Conservation (phyloP, 495 filamentous ascomycete species). For the Jackrogersella multiformis region DNA sequence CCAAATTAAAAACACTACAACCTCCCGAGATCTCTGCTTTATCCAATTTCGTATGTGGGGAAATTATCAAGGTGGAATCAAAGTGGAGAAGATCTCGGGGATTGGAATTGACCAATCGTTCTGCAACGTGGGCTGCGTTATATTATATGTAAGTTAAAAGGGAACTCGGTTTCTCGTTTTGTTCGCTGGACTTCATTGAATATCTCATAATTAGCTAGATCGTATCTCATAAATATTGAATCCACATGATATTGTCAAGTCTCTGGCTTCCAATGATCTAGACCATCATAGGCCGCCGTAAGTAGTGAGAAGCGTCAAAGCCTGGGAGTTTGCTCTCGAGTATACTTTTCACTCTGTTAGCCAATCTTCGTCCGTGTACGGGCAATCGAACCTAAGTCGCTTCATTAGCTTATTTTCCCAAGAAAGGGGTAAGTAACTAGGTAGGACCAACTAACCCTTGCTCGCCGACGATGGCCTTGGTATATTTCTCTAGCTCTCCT, state of each 20-base stretch:
- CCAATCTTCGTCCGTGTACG: slow-evolving; percentile 20
- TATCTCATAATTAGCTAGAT: not conserved
- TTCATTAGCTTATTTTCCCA: slow-evolving; percentile 3
- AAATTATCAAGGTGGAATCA: slow-evolving; percentile 5
- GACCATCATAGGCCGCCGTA: not conserved
- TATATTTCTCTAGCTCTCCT: slow-evolving; percentile 60
- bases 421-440: not conserved
- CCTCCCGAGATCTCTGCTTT: not conserved
- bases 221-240: slow-evolving; percentile 7
- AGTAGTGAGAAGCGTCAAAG: not conserved
- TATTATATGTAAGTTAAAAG: not conserved
- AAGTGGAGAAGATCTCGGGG: slow-evolving; percentile 2
- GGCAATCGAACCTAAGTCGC: slow-evolving; percentile 32
- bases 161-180: not conserved
- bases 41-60: slow-evolving; percentile 14
- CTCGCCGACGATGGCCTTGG: slow-evolving; percentile 64
- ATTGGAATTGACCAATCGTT: slow-evolving; percentile 37
- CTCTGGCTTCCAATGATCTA: not conserved
- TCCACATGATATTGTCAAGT: not conserved
- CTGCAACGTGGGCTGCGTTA: slow-evolving; percentile 31
- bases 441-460: slow-evolving; percentile 49
- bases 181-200: not conserved
- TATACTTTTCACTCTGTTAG: not conserved
- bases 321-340: too few species aligned
- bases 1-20: not conserved